A percentile compares a stretch with the other conserved stretches of the same genome.
phyloP scores from a whole-genome alignment of 192 early-diverging fungal genomes.

The Backusella westeae region DNA sequence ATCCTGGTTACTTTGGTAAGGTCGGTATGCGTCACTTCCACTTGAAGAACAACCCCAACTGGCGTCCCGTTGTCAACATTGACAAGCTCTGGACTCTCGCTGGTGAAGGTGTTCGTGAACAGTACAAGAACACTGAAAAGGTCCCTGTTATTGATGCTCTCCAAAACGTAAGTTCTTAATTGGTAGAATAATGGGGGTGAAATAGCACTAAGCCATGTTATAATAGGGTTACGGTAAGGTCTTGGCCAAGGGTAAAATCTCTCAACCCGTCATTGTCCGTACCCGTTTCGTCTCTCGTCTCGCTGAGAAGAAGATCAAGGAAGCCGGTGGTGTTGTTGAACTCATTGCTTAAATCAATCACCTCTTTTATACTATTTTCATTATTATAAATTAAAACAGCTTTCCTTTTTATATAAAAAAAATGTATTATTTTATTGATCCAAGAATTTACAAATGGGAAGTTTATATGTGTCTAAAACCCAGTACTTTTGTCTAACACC shows the following conservation, averaged over 20 bases:
- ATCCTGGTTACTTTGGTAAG: conserved; percentile 99
- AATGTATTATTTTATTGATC: conserved; percentile 9
- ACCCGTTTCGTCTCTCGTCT: conserved; percentile 84
- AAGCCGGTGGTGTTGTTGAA: conserved; percentile 80
- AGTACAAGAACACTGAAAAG: conserved; percentile 80
- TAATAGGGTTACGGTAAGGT: conserved; percentile 88
- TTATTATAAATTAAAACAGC: neutral
- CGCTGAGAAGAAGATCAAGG: conserved; percentile 99
- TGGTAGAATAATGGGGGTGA: neutral
- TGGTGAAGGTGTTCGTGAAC: conserved; percentile 76
- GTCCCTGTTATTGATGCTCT: conserved; percentile 92
- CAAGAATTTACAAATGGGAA: conserved; percentile 71
- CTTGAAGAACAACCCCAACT: conserved; percentile 85
- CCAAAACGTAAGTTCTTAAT: conserved; percentile 1
- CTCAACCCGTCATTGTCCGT: conserved; percentile 94
- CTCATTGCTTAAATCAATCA: conserved; percentile 52
- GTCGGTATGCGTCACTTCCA: conserved; percentile 99
- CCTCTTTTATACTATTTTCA: neutral
- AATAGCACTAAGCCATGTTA: neutral
- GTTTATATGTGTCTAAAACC: conserved; percentile 66
- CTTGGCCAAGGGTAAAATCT: conserved; percentile 89
- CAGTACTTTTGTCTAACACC: conserved; percentile 76
- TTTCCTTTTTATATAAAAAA: neutral
- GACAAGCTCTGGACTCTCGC: conserved; percentile 93
- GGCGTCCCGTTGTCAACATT: conserved; percentile 87